Evolutionary conservation across 345 rosid genomes (phyloP), one percentile per base, ranked within the genome.

Genomic region (Turritis glabra): DNA sequence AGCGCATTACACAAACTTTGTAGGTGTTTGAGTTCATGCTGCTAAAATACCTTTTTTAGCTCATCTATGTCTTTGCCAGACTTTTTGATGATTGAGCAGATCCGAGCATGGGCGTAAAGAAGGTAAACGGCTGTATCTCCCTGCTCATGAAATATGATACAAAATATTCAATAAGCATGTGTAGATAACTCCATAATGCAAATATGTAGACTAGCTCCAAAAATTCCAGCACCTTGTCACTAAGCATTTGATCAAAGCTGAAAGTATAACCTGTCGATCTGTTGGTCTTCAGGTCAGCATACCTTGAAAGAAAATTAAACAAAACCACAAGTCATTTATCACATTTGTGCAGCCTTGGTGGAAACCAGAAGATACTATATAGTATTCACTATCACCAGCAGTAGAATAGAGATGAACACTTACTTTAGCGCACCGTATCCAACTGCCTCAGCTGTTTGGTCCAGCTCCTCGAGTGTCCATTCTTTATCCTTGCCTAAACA

Each of bases 371-470:
- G 15, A 18, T 13, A 23, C 21, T 2, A 40, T 53, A 6, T 8
- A 18, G 7, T 19, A 17, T 17, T 33, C 38, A 33, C 38, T n/a
- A 26, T 32, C 43, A 66, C 22, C 29, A 66, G 18, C 25, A 53
- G 38, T n/a, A 8, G 21, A 56, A 19, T 8, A 67, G 33, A 21
- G 5, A 25, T 21, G 3, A 30, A 47, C 53, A 63, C 90, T 92
- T 80, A 92, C 97, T 89, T 92, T 19, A 74, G 78, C 26, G 96
- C 97, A 72, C 97, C 93, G 72, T 92, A 89, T 68, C 96, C 97
- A 77, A 89, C 75, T 48, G 96, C 97, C 80, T 89, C 90, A 5
- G 96, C 93, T 67, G 83, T 92, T 77, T 86, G 85, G 80, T 86
- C 96, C 60, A 92, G 85, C 83, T 88, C 97, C 80, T 84, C 85